Conservation (phyloP, 2,329 filamentous ascomycete species). For the Alternaria consortialis region DNA sequence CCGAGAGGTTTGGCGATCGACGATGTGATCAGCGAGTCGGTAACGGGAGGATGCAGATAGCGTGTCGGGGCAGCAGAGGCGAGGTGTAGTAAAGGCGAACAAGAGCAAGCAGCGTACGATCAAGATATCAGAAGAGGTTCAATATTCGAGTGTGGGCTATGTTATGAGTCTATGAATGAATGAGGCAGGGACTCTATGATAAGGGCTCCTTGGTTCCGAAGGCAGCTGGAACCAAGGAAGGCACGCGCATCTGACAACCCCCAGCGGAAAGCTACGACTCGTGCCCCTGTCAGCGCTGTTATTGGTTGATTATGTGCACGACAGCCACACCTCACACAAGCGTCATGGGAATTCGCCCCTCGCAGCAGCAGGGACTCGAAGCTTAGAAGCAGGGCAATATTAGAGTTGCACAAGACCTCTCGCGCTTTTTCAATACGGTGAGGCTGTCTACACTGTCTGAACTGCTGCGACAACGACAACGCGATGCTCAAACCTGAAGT, state of each 20-base stretch:
- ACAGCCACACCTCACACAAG: constrained; percentile 15
- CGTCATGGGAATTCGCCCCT: constrained; percentile 22
- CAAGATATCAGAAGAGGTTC: background rate
- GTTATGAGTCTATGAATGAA: constrained; percentile 7
- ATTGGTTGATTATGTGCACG: constrained; percentile 29
- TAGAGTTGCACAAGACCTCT: background rate
- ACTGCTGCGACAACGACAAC: background rate
- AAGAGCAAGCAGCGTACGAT: constrained; percentile 2
- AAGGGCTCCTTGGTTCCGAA: constrained; percentile 25
- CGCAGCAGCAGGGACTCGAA: constrained; percentile 17
- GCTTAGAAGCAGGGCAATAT: constrained; percentile 23
- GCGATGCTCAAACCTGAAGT: background rate
- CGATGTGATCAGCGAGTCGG: constrained; percentile 45
- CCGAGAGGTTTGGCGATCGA: constrained; percentile 42
- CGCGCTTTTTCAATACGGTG: background rate
- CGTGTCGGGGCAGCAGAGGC: constrained; percentile 16
- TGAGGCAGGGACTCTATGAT: constrained; percentile 19
- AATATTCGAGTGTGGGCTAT: constrained; percentile 18
- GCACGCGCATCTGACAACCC: constrained; percentile 26
- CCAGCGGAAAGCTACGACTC: constrained; percentile 28
- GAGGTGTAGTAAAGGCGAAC: background rate
- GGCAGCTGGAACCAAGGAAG: constrained; percentile 31
- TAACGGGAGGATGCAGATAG: constrained; percentile 29
- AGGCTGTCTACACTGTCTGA: background rate
- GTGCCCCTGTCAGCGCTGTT: constrained; percentile 18